Evolutionary conservation across 2,329 filamentous ascomycete species (phyloP).

Genomic region (Stagonosporopsis vannaccii): DNA sequence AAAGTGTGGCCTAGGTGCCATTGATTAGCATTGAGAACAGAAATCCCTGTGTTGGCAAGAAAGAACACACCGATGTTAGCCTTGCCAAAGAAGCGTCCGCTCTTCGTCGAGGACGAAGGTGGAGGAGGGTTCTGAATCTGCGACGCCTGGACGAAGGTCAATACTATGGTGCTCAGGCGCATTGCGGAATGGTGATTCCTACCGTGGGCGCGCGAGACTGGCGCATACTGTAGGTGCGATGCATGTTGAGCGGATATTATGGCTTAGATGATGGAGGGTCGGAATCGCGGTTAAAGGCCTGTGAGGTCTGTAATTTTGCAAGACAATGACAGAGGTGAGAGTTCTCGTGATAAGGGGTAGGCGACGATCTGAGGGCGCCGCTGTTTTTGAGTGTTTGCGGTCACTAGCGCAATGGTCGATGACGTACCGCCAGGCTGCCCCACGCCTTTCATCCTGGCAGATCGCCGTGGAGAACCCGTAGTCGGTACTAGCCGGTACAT

Average conservation of each 20-base stretch:
- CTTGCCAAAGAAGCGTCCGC: conserved; percentile 85
- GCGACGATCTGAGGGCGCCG: conserved; percentile 15
- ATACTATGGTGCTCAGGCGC: background rate
- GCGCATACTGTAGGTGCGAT: conserved; percentile 90
- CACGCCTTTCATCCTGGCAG: conserved; percentile 18
- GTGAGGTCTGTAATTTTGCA: conserved; percentile 1
- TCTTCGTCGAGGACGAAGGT: conserved; percentile 89
- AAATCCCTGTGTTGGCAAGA: conserved; percentile 3
- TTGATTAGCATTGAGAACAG: background rate
- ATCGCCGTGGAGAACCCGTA: conserved; percentile 17
- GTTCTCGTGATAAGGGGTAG: conserved; percentile 12
- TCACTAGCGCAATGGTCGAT: conserved; percentile 16
- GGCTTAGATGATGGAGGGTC: background rate
- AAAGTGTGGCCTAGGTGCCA: conserved; percentile 68
- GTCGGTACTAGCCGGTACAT: conserved; percentile 20
- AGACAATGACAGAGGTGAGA: background rate
- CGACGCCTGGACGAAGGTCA: conserved; percentile 64
- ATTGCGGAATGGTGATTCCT: background rate
- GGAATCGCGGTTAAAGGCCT: background rate
- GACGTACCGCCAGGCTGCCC: conserved; percentile 14
- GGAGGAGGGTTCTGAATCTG: conserved; percentile 91
- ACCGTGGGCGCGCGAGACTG: conserved; percentile 88
- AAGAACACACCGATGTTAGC: conserved; percentile 74
- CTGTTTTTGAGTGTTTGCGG: conserved; percentile 22
- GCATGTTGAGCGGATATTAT: conserved; percentile 65